phyloP scores from a whole-genome alignment of 75 land plant genomes.

The Ceratopteris richardii region DNA sequence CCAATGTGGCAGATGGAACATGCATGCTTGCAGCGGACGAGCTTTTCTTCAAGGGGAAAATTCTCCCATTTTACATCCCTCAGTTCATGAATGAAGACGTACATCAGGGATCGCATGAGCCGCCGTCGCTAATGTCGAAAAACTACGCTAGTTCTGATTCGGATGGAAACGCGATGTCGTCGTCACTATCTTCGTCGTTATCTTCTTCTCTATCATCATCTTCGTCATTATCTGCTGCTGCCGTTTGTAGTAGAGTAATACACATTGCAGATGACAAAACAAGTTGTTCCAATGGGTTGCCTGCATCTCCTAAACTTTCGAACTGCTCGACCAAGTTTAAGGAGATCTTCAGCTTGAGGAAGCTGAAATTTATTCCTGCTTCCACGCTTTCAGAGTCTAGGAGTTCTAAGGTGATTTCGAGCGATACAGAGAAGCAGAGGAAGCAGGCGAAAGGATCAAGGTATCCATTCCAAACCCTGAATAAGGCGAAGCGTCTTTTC shows the following conservation, averaged over 20 bases:
- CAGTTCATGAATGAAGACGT: not conserved
- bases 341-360: not conserved
- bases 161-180: not conserved
- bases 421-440: not conserved
- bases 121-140: not conserved
- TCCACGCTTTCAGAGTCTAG: not conserved
- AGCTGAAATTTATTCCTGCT: not conserved
- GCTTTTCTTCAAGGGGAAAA: not conserved
- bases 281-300: not conserved
- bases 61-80: not conserved
- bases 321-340: not conserved
- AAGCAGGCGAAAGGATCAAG: not conserved
- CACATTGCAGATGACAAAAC: not conserved
- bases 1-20: not conserved
- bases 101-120: not conserved
- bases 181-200: not conserved
- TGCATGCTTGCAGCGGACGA: conserved; percentile 1
- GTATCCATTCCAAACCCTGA: not conserved
- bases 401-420: not conserved
- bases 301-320: not conserved
- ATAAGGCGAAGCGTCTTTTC: not conserved
- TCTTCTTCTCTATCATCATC: too few relatives aligned
- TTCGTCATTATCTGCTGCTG: too few relatives aligned
- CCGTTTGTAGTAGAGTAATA: too few relatives aligned
- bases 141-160: not conserved